Evolutionary conservation across 2,329 filamentous ascomycete species (phyloP).

Genomic region (Lecanicillium sp.): DNA sequence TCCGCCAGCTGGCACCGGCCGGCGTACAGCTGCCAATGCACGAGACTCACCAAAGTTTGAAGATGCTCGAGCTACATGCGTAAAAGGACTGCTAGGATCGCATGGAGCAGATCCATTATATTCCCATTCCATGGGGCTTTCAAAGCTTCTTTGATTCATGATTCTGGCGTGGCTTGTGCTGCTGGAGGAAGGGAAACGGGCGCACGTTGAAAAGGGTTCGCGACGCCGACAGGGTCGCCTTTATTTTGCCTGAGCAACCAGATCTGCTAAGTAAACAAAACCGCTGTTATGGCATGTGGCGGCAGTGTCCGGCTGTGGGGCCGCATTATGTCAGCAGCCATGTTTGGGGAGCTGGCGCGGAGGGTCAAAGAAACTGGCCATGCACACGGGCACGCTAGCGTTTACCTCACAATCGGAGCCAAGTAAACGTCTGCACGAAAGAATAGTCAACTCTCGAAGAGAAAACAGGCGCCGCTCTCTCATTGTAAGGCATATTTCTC

Average conservation of each 20-base stretch:
- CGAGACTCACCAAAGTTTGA: slow-evolving; percentile 32
- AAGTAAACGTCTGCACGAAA: no score
- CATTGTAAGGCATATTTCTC: no score
- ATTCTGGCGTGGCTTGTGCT: slow-evolving; percentile 2
- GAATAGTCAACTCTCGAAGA: background rate
- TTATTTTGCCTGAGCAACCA: slow-evolving; percentile 8
- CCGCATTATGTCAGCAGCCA: slow-evolving; percentile 6
- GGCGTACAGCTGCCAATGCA: background rate
- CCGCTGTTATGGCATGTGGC: slow-evolving; percentile 2
- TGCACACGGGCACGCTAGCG: background rate
- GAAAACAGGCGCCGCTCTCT: no score
- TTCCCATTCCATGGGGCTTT: slow-evolving; percentile 60
- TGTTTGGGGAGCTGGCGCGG: slow-evolving; percentile 1
- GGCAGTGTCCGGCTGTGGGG: background rate
- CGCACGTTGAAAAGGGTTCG: background rate
- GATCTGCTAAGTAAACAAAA: slow-evolving; percentile 10
- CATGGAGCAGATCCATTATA: slow-evolving; percentile 49
- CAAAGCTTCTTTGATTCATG: slow-evolving; percentile 49
- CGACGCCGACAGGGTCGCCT: slow-evolving; percentile 1
- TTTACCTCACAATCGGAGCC: no score
- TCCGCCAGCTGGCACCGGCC: background rate
- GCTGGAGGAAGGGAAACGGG: background rate
- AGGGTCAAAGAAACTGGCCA: background rate
- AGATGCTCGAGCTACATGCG: slow-evolving; percentile 37
- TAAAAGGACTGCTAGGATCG: slow-evolving; percentile 55